Conservation (phyloP, 225 moss, liverwort and hornwort genomes). For the Lunularia cruciata region DNA sequence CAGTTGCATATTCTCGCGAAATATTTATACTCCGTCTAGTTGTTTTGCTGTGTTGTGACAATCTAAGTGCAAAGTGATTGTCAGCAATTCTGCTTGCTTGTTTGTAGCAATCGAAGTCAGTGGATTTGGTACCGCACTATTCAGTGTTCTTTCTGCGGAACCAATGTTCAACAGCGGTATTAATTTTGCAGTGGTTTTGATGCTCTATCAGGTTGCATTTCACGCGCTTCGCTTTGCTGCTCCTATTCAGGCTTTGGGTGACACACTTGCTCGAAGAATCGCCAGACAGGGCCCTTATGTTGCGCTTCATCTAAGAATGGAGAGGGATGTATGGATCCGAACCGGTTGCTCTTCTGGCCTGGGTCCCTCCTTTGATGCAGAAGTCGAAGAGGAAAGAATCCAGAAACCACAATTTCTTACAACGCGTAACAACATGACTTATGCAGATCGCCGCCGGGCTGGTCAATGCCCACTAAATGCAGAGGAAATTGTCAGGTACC, state of each 20-base stretch:
- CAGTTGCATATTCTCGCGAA: too few relatives aligned
- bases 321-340: constrained; percentile 69
- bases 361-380: constrained; percentile 45
- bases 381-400: constrained; percentile 42
- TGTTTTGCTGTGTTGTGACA: too few relatives aligned
- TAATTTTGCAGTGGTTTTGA: too few relatives aligned
- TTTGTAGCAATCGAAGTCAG: too few relatives aligned
- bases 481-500: constrained; percentile 58
- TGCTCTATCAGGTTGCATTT: constrained; percentile 49
- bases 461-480: constrained; percentile 60
- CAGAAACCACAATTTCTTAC: constrained; percentile 53
- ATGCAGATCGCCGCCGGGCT: constrained; percentile 48
- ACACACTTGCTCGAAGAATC: constrained; percentile 55
- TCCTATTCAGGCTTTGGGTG: constrained; percentile 59
- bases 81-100: too few relatives aligned
- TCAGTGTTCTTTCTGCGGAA: too few relatives aligned
- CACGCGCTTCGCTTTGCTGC: constrained; percentile 53
- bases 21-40: too few relatives aligned
- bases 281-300: constrained; percentile 52
- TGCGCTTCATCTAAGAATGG: constrained; percentile 61
- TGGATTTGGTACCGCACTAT: too few relatives aligned
- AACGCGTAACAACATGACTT: constrained; percentile 30
- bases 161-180: too few relatives aligned
- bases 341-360: constrained; percentile 66
- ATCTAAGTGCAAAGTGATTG: too few relatives aligned